These are phyloP conservation scores for Whalleya microplaca DNA, from an alignment of 2,329 filamentous ascomycete species.

Conservation along the genomic window DNA sequence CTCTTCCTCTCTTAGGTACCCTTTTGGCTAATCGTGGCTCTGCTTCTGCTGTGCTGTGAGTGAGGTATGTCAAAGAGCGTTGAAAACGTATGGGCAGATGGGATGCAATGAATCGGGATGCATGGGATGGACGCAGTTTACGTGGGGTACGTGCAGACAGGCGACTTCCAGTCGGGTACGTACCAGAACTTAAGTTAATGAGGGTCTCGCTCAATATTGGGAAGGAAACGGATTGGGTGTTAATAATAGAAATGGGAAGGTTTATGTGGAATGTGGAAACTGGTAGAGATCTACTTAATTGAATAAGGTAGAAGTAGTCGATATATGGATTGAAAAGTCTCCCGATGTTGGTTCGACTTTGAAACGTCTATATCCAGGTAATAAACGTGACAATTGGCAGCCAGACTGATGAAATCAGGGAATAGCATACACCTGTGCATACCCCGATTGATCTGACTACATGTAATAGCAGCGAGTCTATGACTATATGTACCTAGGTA, in stretches of 20 bases:
- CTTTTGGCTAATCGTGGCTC: not conserved
- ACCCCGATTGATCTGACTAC: too few species aligned
- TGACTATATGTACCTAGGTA: too few species aligned
- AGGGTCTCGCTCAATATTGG: not conserved
- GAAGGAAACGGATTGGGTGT: slow-evolving; percentile 13
- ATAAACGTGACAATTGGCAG: not conserved
- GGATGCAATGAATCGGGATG: not conserved
- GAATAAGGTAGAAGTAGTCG: not conserved
- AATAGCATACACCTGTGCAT: too few species aligned
- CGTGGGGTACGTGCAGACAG: slow-evolving; percentile 46
- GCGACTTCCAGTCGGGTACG: slow-evolving; percentile 1
- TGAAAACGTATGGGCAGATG: not conserved
- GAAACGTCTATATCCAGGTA: too few species aligned
- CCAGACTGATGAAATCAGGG: not conserved
- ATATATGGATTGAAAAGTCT: too few species aligned
- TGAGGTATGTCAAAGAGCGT: not conserved
- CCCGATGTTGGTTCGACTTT: too few species aligned
- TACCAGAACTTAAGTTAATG: not conserved
- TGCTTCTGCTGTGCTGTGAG: not conserved
- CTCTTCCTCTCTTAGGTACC: too few species aligned
- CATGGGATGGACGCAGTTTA: slow-evolving; percentile 21
- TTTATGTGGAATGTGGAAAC: slow-evolving; percentile 5
- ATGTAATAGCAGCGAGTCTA: too few species aligned
- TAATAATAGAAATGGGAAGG: slow-evolving; percentile 26
- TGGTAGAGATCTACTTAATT: not conserved